Evolutionary conservation across 2,329 filamentous ascomycete genomes (phyloP).

Genomic region (Epichloe typhina): DNA sequence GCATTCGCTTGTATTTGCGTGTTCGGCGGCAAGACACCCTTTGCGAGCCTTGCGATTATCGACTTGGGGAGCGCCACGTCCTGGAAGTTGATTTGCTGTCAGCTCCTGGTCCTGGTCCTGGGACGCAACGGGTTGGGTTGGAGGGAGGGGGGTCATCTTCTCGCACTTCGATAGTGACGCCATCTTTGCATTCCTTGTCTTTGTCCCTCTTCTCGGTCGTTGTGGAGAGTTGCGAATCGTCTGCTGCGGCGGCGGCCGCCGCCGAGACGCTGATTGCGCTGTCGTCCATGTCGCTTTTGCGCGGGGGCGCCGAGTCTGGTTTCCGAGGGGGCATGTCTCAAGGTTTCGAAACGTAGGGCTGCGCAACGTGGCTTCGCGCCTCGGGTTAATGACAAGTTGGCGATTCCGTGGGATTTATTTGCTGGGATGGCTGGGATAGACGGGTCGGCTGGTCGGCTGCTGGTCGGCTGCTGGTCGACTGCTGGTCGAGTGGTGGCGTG

Average conservation of each 20-base stretch:
- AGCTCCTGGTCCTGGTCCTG: no score
- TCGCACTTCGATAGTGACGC: constrained; percentile 39
- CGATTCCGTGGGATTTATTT: no score
- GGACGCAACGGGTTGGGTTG: background rate
- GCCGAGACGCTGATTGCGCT: constrained; percentile 12
- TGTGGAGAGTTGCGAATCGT: background rate
- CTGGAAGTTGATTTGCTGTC: constrained; percentile 22
- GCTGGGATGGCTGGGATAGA: no score
- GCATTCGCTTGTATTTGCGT: constrained; percentile 78
- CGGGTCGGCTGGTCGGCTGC: no score
- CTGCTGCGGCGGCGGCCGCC: constrained; percentile 3
- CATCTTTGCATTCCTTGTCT: constrained; percentile 22
- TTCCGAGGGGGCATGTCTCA: constrained; percentile 42
- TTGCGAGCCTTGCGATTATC: constrained; percentile 67
- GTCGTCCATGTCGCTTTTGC: constrained; percentile 33
- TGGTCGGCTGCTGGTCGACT: no score
- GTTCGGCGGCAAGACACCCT: constrained; percentile 66
- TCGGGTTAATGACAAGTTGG: no score
- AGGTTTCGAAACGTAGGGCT: background rate
- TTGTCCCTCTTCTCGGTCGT: constrained; percentile 17
- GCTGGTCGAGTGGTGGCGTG: no score
- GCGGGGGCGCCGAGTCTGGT: constrained; percentile 24
- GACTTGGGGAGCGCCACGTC: constrained; percentile 69
- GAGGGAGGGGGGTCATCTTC: no score
- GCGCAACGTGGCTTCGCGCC: background rate